Conservation (phyloP, 2,329 filamentous ascomycete genomes). For the Penicillium sp. region DNA sequence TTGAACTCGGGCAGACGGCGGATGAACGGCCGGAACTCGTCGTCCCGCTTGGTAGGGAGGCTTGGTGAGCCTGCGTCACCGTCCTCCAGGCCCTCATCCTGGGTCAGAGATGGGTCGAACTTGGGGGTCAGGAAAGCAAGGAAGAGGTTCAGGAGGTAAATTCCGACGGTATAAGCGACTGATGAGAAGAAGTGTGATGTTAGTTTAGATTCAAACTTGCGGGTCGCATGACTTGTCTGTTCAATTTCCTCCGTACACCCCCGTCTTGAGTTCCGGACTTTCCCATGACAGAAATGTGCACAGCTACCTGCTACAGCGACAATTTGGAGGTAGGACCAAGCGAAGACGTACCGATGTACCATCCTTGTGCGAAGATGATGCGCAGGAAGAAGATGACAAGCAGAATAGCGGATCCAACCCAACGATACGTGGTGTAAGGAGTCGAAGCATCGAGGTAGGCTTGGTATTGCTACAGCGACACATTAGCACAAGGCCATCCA, state of each 20-base stretch:
- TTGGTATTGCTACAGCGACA: conserved; percentile 77
- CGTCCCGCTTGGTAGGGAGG: conserved; percentile 91
- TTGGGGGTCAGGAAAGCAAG: conserved; percentile 97
- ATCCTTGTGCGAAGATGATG: conserved; percentile 90
- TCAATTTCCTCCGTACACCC: too few relatives aligned
- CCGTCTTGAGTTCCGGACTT: not conserved
- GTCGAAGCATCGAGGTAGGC: conserved; percentile 91
- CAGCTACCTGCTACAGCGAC: not conserved
- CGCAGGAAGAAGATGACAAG: conserved; percentile 83
- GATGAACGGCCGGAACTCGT: conserved; percentile 98
- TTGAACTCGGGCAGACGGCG: conserved; percentile 97
- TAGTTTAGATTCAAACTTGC: conserved; percentile 6
- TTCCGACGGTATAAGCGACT: conserved; percentile 97
- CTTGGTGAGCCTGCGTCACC: conserved; percentile 68
- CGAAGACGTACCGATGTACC: conserved; percentile 84
- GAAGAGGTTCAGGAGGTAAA: conserved; percentile 98
- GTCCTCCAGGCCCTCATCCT: conserved; percentile 96
- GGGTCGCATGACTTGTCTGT: not conserved
- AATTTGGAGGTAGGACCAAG: not conserved
- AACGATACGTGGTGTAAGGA: conserved; percentile 86
- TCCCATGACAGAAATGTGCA: not conserved
- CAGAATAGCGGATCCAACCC: conserved; percentile 77
- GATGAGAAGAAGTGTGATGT: conserved; percentile 12
- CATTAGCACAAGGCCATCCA: conserved; percentile 13
- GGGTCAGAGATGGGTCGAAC: conserved; percentile 94